A percentile compares a stretch with the other conserved stretches of the same genome.
phyloP scores from a whole-genome alignment of 441 rosid species.

The Erodium chrysanthum region DNA sequence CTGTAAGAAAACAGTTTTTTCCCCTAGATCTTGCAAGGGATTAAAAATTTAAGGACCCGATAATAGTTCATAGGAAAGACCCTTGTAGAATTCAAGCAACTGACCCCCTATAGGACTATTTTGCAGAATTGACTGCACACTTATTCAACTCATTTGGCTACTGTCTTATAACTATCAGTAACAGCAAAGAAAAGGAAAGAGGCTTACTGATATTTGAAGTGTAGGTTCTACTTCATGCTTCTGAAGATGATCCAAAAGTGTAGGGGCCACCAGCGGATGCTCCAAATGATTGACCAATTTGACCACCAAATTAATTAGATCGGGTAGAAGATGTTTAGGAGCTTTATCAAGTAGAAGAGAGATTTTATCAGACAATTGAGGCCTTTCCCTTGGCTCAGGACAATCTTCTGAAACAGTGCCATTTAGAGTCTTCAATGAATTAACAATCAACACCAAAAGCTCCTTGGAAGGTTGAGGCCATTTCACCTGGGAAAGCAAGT shows the following conservation, averaged over 20 bases:
- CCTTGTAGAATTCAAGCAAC: conserved; percentile 1
- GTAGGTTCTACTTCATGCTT: conserved; percentile 5
- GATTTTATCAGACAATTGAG: conserved; percentile 5
- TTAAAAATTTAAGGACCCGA: neutral
- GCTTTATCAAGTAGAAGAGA: conserved; percentile 2
- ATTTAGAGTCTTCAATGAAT: neutral
- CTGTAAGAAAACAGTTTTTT: neutral
- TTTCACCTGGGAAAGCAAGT: conserved; percentile 4
- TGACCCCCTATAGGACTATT: neutral
- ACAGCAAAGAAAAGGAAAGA: neutral
- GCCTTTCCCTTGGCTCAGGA: conserved; percentile 4
- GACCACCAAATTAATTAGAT: conserved; percentile 2
- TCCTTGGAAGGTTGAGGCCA: conserved; percentile 3
- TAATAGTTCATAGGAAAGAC: neutral
- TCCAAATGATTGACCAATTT: neutral
- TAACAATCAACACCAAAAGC: conserved; percentile 4
- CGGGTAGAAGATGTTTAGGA: neutral
- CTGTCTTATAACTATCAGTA: neutral
- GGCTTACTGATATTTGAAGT: neutral
- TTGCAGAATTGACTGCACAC: neutral
- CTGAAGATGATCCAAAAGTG: conserved; percentile 2
- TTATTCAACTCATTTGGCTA: neutral
- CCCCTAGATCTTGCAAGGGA: neutral
- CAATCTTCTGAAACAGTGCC: neutral
- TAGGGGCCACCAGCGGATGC: conserved; percentile 1